Evolutionary conservation across 768 basidiomycete species (phyloP).

Genomic region (Lactarius deliciosus): DNA sequence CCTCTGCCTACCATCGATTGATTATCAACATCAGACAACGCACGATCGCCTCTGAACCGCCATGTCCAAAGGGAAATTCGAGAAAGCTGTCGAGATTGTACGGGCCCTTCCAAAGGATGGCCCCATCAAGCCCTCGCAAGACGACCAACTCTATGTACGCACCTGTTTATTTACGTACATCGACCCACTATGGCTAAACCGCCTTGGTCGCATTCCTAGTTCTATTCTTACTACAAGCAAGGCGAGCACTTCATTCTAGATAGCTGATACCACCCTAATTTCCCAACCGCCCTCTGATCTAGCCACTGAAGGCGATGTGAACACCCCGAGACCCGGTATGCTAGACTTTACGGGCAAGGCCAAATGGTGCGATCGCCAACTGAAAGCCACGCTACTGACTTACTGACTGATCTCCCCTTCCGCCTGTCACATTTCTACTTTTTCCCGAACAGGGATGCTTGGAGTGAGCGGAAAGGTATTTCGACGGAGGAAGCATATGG

Average conservation of each 20-base stretch:
- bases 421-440: neutral
- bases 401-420: neutral
- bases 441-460: slow-evolving; percentile 69
- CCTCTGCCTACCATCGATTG: slow-evolving; percentile 10
- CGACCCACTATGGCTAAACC: slow-evolving; percentile 12
- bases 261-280: slow-evolving; percentile 26
- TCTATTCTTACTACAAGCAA: slow-evolving; percentile 95
- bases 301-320: slow-evolving; percentile 78
- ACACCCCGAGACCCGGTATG: slow-evolving; percentile 63
- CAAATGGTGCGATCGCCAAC: slow-evolving; percentile 66
- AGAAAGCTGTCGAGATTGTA: slow-evolving; percentile 71
- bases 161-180: slow-evolving; percentile 16
- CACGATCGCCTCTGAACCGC: slow-evolving; percentile 19
- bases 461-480: slow-evolving; percentile 70
- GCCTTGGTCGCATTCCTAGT: slow-evolving; percentile 47
- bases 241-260: slow-evolving; percentile 44
- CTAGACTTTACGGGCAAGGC: slow-evolving; percentile 85
- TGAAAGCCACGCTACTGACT: slow-evolving; percentile 9
- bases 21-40: neutral
- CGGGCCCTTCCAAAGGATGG: slow-evolving; percentile 74
- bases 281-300: slow-evolving; percentile 9
- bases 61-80: slow-evolving; percentile 74
- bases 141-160: slow-evolving; percentile 78
- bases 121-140: slow-evolving; percentile 67
- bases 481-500: slow-evolving; percentile 68